Base-by-base conservation (phyloP, 352 stramenopile species). In the Pythium oligandrum region DNA sequence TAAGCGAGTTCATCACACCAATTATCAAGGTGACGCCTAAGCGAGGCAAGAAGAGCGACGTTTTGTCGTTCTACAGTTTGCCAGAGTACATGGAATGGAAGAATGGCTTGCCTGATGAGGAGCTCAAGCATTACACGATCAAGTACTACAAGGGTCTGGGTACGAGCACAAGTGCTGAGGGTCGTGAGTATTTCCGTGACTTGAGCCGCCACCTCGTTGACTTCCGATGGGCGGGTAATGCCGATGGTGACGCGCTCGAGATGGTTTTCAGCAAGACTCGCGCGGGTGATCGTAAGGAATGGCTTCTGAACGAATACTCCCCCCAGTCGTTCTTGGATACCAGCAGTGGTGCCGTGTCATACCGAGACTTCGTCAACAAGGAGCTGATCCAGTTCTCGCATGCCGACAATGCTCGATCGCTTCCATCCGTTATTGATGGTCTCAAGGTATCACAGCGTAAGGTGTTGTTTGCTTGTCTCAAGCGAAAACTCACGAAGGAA, bases 71-170 rank as follows among this genome's bases (percentile, higher is more conserved):
- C 68, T 99, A 97, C 66, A 99, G 93, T 30, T 61, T 99, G 10
- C 96, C 96, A 4, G 87, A 99, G 68, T 99, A 98, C 69, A 82
- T 98, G 40, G 71, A 85, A 35, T 99, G 96, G 96, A 98, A 97
- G 36, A 90, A 86, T 26, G 66, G 66, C 63, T 33, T 81, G 26
- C 43, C 65, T 0, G 40, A 48, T 0, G 63, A 71, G 3, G 71
- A 83, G 3, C 55, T 83, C 9, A 97, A 98, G 53, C 88, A 96
- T 53, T 99, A 88, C 80, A 90, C 69, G 7, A 98, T 99, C 66
- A 99, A 99, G 73, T 99, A 99, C 75, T 99, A 99, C 79, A 99
- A 99, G 64, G 97, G 97, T 74, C 82, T 99, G 6, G 97, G 97
- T 55, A 99, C 97, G 4, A 98, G 88, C 53, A 99, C 97, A 7